Evolutionary conservation across 257 asterid species (phyloP).

Genomic region (Coffea canephora): DNA sequence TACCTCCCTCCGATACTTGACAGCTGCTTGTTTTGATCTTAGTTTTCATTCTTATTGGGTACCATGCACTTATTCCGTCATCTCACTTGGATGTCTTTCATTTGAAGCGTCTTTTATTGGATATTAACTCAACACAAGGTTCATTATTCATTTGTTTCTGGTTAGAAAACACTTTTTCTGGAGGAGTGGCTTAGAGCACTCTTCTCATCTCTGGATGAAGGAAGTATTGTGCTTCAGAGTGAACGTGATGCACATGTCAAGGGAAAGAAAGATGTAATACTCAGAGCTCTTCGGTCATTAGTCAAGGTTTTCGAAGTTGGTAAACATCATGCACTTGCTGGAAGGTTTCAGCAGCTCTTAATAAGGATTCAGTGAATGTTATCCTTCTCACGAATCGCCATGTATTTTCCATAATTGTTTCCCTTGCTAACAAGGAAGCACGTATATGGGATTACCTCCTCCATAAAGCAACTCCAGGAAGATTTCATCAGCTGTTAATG

Average conservation of each 20-base stretch:
- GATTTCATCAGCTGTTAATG: too few relatives aligned
- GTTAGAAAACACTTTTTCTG: slow-evolving; percentile 73
- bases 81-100: not conserved
- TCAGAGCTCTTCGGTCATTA: slow-evolving; percentile 54
- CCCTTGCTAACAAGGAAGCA: not conserved
- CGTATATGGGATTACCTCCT: not conserved
- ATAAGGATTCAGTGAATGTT: slow-evolving; percentile 31
- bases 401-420: not conserved
- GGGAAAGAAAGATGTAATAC: slow-evolving; percentile 62
- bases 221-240: slow-evolving; percentile 35
- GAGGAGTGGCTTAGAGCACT: slow-evolving; percentile 69
- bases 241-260: slow-evolving; percentile 33
- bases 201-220: slow-evolving; percentile 60
- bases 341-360: slow-evolving; percentile 48
- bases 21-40: not conserved
- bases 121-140: not conserved
- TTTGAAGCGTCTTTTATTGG: not conserved
- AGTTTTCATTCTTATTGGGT: not conserved
- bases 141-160: slow-evolving; percentile 11
- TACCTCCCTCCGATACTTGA: not conserved
- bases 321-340: slow-evolving; percentile 44
- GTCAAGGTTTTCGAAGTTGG: slow-evolving; percentile 51
- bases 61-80: not conserved
- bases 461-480: not conserved
- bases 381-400: not conserved